These are phyloP conservation scores for Psidium guajava DNA, from an alignment of 345 rosid genomes.

Conservation along the genomic window DNA sequence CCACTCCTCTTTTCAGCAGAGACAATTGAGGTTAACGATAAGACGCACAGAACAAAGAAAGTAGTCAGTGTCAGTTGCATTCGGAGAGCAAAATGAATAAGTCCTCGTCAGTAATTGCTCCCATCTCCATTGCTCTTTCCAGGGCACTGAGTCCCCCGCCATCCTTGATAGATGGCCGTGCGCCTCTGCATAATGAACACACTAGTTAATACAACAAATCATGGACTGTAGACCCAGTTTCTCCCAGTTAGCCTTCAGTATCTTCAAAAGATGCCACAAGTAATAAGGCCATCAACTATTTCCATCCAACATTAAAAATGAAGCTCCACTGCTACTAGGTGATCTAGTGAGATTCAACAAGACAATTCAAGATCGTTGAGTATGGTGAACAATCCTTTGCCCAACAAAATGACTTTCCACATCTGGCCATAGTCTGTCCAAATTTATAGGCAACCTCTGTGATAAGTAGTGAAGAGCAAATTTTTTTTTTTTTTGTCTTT, in stretches of 20 bases:
- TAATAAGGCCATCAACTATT: not conserved
- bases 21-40: not conserved
- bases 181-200: conserved; percentile 41
- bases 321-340: not conserved
- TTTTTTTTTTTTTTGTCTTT: not conserved
- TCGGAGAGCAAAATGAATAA: conserved; percentile 67
- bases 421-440: not conserved
- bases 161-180: conserved; percentile 57
- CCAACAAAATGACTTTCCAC: not conserved
- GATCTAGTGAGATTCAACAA: not conserved
- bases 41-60: not conserved
- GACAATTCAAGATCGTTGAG: not conserved
- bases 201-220: not conserved
- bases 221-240: not conserved
- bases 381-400: not conserved
- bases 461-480: not conserved
- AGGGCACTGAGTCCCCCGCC: conserved; percentile 61
- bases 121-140: conserved; percentile 93
- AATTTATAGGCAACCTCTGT: not conserved
- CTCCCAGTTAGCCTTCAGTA: not conserved
- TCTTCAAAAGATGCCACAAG: not conserved
- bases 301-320: not conserved
- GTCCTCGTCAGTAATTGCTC: conserved; percentile 83
- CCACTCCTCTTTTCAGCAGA: not conserved
- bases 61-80: conserved; percentile 12